These are phyloP conservation scores for Austroboletus niveus DNA, from an alignment of 1,284 basidiomycete species.

Conservation along the genomic window DNA sequence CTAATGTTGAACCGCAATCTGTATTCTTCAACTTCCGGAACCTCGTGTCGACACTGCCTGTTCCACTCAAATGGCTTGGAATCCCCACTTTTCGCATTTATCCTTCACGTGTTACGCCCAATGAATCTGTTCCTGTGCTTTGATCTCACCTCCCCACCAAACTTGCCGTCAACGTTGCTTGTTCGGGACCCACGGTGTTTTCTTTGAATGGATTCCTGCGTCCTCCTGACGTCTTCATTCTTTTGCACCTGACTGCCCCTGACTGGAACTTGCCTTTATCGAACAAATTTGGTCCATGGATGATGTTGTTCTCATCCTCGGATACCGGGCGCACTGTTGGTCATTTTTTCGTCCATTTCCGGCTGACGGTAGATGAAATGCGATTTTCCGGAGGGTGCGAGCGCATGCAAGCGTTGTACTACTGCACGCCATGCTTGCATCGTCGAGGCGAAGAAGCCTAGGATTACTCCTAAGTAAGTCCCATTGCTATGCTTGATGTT, in stretches of 20 bases:
- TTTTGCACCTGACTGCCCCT: slow-evolving; percentile 1
- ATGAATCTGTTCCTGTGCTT: background rate
- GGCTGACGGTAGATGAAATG: slow-evolving; percentile 66
- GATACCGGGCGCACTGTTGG: slow-evolving; percentile 9
- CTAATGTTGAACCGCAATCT: slow-evolving; percentile 24
- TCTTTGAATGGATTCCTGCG: slow-evolving; percentile 3
- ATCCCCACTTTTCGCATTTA: background rate
- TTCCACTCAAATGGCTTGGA: slow-evolving; percentile 1
- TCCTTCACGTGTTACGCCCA: slow-evolving; percentile 1
- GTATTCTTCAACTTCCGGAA: slow-evolving; percentile 22
- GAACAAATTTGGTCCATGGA: slow-evolving; percentile 7
- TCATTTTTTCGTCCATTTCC: slow-evolving; percentile 6
- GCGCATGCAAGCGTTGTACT: slow-evolving; percentile 71
- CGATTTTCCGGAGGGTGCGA: slow-evolving; percentile 65
- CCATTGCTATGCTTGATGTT: slow-evolving; percentile 12
- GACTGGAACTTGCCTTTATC: slow-evolving; percentile 4
- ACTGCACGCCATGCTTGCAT: slow-evolving; percentile 68
- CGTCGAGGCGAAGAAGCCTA: slow-evolving; percentile 75
- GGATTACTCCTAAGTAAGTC: slow-evolving; percentile 75
- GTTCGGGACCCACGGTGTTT: slow-evolving; percentile 12
- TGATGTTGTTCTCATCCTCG: slow-evolving; percentile 2
- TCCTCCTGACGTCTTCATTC: slow-evolving; percentile 3
- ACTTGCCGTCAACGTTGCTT: slow-evolving; percentile 2
- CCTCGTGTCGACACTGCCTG: slow-evolving; percentile 22
- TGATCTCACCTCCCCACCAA: slow-evolving; percentile 1